Evolutionary conservation across 495 filamentous ascomycete genomes (phyloP).

Genomic region (Tuber borchii): DNA sequence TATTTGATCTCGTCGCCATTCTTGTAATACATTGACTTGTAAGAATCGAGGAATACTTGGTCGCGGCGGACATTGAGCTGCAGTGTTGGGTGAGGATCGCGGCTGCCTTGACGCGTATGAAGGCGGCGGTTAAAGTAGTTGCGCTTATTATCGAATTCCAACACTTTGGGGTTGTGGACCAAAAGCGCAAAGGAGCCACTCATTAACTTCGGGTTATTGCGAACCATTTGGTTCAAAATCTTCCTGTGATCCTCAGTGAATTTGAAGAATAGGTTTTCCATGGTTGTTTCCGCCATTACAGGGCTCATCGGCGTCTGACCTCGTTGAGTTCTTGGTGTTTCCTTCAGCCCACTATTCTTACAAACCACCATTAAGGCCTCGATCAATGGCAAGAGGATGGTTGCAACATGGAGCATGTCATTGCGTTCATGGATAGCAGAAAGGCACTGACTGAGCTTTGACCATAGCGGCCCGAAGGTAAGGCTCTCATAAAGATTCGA

Average conservation of each 20-base stretch:
- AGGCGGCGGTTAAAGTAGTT: constrained; percentile 96
- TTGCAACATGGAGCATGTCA: constrained; percentile 93
- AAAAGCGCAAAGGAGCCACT: constrained; percentile 91
- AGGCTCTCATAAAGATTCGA: constrained; percentile 81
- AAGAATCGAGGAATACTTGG: constrained; percentile 96
- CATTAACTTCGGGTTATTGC: constrained; percentile 95
- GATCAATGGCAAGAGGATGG: constrained; percentile 85
- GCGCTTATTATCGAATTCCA: constrained; percentile 99
- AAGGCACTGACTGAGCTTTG: constrained; percentile 86
- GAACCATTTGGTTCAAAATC: constrained; percentile 95
- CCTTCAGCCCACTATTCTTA: constrained; percentile 85
- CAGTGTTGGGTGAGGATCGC: constrained; percentile 59
- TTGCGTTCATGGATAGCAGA: constrained; percentile 80
- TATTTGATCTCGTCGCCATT: constrained; percentile 92
- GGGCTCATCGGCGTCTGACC: constrained; percentile 50
- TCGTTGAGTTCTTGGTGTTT: constrained; percentile 52
- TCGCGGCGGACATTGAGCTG: constrained; percentile 87
- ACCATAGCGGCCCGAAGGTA: constrained; percentile 85
- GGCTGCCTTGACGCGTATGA: constrained; percentile 65
- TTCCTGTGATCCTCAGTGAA: constrained; percentile 98
- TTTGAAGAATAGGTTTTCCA: constrained; percentile 91
- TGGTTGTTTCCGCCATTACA: constrained; percentile 63
- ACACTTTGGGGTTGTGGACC: constrained; percentile 96
- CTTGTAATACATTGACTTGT: constrained; percentile 94
- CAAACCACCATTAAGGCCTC: constrained; percentile 98